A percentile compares a stretch with the other conserved stretches of the same genome.
Evolutionary conservation across 2,329 filamentous ascomycete species (phyloP).

Genomic region (Teratosphaeriaceae sp.): DNA sequence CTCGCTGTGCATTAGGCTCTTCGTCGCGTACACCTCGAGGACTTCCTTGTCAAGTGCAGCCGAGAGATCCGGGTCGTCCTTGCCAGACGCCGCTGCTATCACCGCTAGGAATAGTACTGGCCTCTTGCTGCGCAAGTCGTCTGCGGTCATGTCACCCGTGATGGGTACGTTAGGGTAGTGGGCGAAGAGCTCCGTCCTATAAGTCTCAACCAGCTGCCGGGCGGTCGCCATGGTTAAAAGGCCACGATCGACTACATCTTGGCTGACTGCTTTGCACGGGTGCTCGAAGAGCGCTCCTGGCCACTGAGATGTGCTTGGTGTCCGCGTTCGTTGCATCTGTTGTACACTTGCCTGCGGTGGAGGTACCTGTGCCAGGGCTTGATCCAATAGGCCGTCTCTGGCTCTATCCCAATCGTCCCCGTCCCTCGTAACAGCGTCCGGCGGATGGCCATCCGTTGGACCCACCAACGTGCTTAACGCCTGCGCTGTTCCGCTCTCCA

Average conservation of each 20-base stretch:
- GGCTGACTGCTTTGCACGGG: slow-evolving; percentile 11
- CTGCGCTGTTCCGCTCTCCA: too few relatives aligned
- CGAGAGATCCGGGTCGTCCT: slow-evolving; percentile 44
- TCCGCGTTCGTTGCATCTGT: not conserved
- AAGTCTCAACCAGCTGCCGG: slow-evolving; percentile 50
- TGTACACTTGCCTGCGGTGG: not conserved
- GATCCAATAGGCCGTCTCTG: not conserved
- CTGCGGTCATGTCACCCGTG: slow-evolving; percentile 45
- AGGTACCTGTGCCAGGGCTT: not conserved
- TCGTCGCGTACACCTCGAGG: slow-evolving; percentile 42
- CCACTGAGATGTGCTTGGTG: slow-evolving; percentile 5
- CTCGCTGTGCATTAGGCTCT: slow-evolving; percentile 43
- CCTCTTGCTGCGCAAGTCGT: slow-evolving; percentile 51
- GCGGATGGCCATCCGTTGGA: too few relatives aligned
- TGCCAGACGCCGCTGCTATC: slow-evolving; percentile 56
- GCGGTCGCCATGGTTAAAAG: slow-evolving; percentile 52
- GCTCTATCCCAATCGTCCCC: not conserved
- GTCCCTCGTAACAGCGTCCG: too few relatives aligned
- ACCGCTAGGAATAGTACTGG: slow-evolving; percentile 66
- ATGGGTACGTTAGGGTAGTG: slow-evolving; percentile 61
- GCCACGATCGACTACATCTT: slow-evolving; percentile 50
- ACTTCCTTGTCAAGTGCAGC: slow-evolving; percentile 42
- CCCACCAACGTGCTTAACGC: too few relatives aligned
- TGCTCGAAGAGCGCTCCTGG: slow-evolving; percentile 6
- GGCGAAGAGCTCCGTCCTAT: slow-evolving; percentile 52